phyloP scores from a whole-genome alignment of 805 yeast species.

The Suhomyces kilbournensis region DNA sequence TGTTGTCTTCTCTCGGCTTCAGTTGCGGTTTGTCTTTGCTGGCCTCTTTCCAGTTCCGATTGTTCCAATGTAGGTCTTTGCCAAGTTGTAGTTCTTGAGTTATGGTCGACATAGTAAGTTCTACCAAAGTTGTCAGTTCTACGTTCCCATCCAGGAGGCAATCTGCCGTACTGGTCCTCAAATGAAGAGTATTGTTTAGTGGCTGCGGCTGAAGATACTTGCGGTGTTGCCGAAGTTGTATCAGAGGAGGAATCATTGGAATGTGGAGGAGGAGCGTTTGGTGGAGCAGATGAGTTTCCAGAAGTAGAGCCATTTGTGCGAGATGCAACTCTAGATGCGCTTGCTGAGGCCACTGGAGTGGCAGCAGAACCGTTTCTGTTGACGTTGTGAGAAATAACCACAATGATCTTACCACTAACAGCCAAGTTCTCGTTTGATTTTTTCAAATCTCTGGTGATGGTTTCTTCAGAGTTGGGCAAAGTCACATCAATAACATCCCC shows the following conservation, averaged over 20 bases:
- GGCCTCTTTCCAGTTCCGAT: slow-evolving; percentile 65
- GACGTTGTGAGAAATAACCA: slow-evolving; percentile 58
- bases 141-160: slow-evolving; percentile 99
- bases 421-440: slow-evolving; percentile 87
- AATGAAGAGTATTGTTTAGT: slow-evolving; percentile 82
- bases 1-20: slow-evolving; percentile 91
- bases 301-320: slow-evolving; percentile 7
- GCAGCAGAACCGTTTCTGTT: slow-evolving; percentile 17
- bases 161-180: slow-evolving; percentile 93
- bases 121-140: slow-evolving; percentile 97
- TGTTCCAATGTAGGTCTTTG: slow-evolving; percentile 87
- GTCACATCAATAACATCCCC: slow-evolving; percentile 81
- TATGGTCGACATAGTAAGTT: slow-evolving; percentile 97
- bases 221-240: slow-evolving; percentile 11
- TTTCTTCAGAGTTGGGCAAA: slow-evolving; percentile 59
- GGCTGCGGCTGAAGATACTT: slow-evolving; percentile 12
- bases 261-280: slow-evolving; percentile 11
- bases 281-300: slow-evolving; percentile 9
- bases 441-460: slow-evolving; percentile 88
- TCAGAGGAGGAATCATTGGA: slow-evolving; percentile 11
- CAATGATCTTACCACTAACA: slow-evolving; percentile 88
- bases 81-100: slow-evolving; percentile 99
- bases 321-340: slow-evolving; percentile 13
- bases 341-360: slow-evolving; percentile 13
- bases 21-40: slow-evolving; percentile 63